Base-by-base conservation (phyloP, 2,329 filamentous ascomycete species). In the Diaporthe longicolla region DNA sequence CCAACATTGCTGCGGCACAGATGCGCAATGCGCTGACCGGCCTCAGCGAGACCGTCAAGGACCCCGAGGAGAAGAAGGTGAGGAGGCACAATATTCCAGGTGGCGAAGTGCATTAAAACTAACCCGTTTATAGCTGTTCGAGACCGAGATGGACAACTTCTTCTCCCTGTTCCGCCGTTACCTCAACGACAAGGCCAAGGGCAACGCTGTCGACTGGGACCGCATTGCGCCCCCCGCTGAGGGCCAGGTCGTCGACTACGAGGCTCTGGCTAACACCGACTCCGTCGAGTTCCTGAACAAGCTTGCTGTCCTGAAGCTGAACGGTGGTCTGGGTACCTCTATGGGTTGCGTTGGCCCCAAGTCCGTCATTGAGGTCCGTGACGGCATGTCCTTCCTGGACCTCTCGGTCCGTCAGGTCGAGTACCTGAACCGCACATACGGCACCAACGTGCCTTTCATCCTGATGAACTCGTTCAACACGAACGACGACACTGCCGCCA, bases 391-490 rank as follows among this genome's bases (percentile, higher is more conserved):
- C 80, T 99, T 99, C 93, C 91, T 99, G 79, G 97, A 99, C 87
- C 90, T 99, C 81, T 98, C 97, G 26, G 97, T 99, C 80, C 94
- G 97, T 82, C 97, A 99, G 90, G 97, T 99, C 83, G 97, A 99
- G 89, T 97, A 95, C 89, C 93, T 99, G 80, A 99, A 99, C 93
- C 94, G 95, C 85, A 98, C 95, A 78, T 98, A 98, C 89, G 91
- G 93, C 80, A 95, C 97, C 85, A 98, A 98, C 83, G 97, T 99
- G 45, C 97, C 97, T 65, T 98, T 99, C 86, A 92, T 99, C 79
- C 93, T 99, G 80, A 99, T 99, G 97, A 99, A 99, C 93, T 98
- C 97, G 72, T 99, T 99, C 94, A 99, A 99, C 91, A 99, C 97
- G 83, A 95, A 99, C 84, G 92, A 96, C 81, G 97, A 99, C 83